A percentile compares a stretch with the other conserved stretches of the same genome.
phyloP scores from a whole-genome alignment of 495 filamentous ascomycete genomes.

The Aspergillus mulundensis region DNA sequence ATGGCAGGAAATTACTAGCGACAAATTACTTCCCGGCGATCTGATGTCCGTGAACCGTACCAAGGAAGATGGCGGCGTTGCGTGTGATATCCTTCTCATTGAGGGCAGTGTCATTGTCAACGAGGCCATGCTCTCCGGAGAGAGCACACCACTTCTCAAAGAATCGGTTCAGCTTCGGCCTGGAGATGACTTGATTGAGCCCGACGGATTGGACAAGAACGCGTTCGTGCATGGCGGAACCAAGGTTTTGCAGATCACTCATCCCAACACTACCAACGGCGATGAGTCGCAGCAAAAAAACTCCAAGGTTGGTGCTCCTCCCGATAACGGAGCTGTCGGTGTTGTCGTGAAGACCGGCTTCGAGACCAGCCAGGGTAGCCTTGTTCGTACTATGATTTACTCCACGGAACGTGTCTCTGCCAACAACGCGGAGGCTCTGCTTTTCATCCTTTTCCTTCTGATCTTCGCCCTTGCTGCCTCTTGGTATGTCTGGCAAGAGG shows the following conservation, averaged over 20 bases:
- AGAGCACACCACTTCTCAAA: slow-evolving; percentile 95
- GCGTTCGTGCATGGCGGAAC: slow-evolving; percentile 95
- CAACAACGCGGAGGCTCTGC: slow-evolving; percentile 87
- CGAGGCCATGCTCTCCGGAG: slow-evolving; percentile 97
- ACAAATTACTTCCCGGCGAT: slow-evolving; percentile 94
- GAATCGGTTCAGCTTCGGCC: slow-evolving; percentile 93
- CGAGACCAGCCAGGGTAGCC: slow-evolving; percentile 94
- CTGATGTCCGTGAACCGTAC: slow-evolving; percentile 90
- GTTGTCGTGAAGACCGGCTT: slow-evolving; percentile 97
- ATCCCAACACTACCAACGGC: slow-evolving; percentile 63
- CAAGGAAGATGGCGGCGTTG: slow-evolving; percentile 95
- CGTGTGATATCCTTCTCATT: slow-evolving; percentile 93
- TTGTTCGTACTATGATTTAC: slow-evolving; percentile 99
- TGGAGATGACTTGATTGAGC: slow-evolving; percentile 75
- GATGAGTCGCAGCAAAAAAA: slow-evolving; percentile 60
- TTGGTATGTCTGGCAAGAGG: slow-evolving; percentile 99
- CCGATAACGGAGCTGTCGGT: slow-evolving; percentile 91
- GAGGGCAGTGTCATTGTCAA: slow-evolving; percentile 97
- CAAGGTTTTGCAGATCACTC: slow-evolving; percentile 93
- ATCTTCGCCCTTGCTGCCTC: slow-evolving; percentile 95
- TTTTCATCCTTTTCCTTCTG: slow-evolving; percentile 95
- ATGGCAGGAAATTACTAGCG: slow-evolving; percentile 87
- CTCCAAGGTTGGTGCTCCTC: slow-evolving; percentile 66
- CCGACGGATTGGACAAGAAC: slow-evolving; percentile 92
- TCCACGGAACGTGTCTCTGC: slow-evolving; percentile 97